phyloP scores from a whole-genome alignment of 202 grass and related monocot genomes.

The Panicum virgatum region DNA sequence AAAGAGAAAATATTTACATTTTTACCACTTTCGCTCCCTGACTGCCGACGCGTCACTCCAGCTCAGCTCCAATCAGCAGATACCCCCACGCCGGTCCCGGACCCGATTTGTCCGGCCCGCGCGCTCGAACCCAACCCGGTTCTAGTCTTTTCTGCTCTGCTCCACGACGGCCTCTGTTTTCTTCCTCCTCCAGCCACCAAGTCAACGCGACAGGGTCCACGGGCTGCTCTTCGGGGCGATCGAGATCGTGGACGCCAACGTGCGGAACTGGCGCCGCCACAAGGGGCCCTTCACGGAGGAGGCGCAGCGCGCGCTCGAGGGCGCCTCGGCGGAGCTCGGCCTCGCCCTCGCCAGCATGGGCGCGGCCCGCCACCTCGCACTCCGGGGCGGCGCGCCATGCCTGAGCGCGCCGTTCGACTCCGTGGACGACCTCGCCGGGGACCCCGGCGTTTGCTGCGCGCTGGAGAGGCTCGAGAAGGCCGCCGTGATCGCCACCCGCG shows the following conservation, averaged over 20 bases:
- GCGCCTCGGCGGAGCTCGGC: conserved; percentile 3
- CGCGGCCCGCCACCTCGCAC: conserved; percentile 18
- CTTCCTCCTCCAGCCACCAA: too few relatives aligned
- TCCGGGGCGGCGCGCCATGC: not conserved
- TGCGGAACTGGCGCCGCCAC: not conserved
- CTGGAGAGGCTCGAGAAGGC: not conserved
- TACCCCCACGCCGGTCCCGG: too few relatives aligned
- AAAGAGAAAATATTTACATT: too few relatives aligned
- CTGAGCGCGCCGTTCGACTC: not conserved
- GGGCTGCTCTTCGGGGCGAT: not conserved
- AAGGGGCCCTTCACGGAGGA: not conserved
- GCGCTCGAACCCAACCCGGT: too few relatives aligned
- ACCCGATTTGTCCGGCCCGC: too few relatives aligned
- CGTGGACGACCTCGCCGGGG: conserved; percentile 5
- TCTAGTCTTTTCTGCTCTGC: too few relatives aligned
- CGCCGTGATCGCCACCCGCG: not conserved
- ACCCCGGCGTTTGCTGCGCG: not conserved
- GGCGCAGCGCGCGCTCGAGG: not conserved
- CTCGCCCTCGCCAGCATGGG: conserved; percentile 34
- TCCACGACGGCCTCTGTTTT: too few relatives aligned
- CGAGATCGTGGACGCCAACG: not conserved
- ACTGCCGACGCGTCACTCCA: too few relatives aligned
- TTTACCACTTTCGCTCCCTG: too few relatives aligned
- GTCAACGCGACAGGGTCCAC: not conserved
- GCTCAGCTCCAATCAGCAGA: too few relatives aligned